Base-by-base conservation (phyloP, 495 filamentous ascomycete species). In the Chaetomium fimeti region DNA sequence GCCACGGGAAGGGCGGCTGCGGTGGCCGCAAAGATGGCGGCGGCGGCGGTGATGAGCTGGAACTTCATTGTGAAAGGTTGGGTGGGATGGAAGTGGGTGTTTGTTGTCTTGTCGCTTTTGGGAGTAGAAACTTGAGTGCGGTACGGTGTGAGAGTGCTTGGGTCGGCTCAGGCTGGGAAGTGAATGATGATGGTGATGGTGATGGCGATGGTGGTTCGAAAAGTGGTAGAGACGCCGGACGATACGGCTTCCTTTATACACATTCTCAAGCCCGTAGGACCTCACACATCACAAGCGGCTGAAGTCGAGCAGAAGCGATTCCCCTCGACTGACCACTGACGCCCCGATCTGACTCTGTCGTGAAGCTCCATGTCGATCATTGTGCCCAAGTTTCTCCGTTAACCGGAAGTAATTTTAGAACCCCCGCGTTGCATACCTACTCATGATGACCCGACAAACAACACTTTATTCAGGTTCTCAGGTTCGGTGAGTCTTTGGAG, bases 51-150 rank as follows among this genome's bases (percentile, higher is more conserved):
- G 48, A 66, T 15, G 68, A 70, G 62, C 36, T 68, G 68, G 59
- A 67, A 63, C 60, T 68, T 70, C 65, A 70, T 70, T 57, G 65
- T 68, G 68, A 57, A 57, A 36, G 40, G 22, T 2, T 49, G 25
- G 24, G 1, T 11, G 7, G 6, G 24, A 57, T 15, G 5, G 38
- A 29, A 12, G 53, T 36, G 24, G 7, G 11, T 54, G 2, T 32
- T 13, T 8, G 15, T 8, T 28, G 57, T 47, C 9, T 13, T 40
- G 2, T 40, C 2, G 38, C 29, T 32, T 32, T 40, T 11, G 9
- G 5, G 38, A 40, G 13, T 40, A 2, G 11, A 11, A 13, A 9
- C 42, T 16, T 18, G 11, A n/a, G 13, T 2, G 13, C 18, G n/a
- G 38, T 42, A 36, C 15, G 36, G 9, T 24, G 2, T 36, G 24